phyloP scores from a whole-genome alignment of 805 yeast genomes.

The Metschnikowia sp. region DNA sequence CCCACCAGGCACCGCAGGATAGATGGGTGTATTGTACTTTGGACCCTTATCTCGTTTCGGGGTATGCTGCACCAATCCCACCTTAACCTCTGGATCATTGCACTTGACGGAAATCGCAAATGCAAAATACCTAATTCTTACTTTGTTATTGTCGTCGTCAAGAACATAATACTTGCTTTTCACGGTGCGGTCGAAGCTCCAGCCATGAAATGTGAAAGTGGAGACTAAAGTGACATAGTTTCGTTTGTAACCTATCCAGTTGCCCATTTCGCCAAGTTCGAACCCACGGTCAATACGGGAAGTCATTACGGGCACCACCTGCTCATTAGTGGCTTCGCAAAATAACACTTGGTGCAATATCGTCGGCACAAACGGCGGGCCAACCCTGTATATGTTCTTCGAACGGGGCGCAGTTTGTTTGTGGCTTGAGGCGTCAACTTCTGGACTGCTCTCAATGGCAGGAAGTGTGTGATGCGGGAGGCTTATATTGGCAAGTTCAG shows the following conservation, averaged over 20 bases:
- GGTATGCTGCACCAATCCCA: constrained; percentile 61
- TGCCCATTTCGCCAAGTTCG: constrained; percentile 14
- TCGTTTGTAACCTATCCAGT: constrained; percentile 68
- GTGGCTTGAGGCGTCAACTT: not conserved
- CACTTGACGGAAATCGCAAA: constrained; percentile 51
- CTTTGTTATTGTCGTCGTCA: not conserved
- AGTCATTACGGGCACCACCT: constrained; percentile 7
- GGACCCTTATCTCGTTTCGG: constrained; percentile 75
- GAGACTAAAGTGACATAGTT: constrained; percentile 65
- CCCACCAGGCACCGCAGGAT: constrained; percentile 54
- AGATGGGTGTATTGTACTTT: constrained; percentile 57
- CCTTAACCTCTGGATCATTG: constrained; percentile 43
- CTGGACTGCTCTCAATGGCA: too few relatives aligned
- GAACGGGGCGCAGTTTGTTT: constrained; percentile 57
- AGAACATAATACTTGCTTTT: constrained; percentile 22
- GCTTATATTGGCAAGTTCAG: too few relatives aligned
- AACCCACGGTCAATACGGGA: constrained; percentile 27
- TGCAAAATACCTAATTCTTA: constrained; percentile 5
- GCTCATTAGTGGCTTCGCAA: not conserved
- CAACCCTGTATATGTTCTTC: constrained; percentile 56
- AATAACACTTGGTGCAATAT: not conserved
- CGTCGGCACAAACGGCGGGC: constrained; percentile 42
- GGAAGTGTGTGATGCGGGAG: too few relatives aligned
- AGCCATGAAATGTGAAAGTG: constrained; percentile 37
- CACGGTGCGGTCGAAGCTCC: constrained; percentile 22